Evolutionary conservation across 352 stramenopile species (phyloP).

Genomic region (Thraustochytrium striatum): DNA sequence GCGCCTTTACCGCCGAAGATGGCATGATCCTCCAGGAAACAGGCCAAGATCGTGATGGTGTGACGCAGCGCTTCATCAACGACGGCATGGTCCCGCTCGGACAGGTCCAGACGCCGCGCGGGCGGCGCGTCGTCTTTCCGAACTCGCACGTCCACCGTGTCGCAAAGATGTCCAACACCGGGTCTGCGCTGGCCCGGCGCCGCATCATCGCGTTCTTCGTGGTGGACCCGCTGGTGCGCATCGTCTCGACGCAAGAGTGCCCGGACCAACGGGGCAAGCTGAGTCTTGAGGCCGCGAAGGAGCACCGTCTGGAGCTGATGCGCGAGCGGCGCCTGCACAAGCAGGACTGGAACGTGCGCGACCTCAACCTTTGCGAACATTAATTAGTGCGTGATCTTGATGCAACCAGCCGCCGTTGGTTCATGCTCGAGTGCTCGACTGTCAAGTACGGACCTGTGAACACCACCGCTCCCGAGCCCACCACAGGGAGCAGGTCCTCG

Average conservation of each 20-base stretch:
- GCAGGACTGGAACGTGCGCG: slow-evolving; percentile 48
- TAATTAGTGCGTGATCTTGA: too few relatives aligned
- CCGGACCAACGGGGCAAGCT: slow-evolving; percentile 39
- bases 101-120: neutral
- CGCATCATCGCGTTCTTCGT: slow-evolving; percentile 51
- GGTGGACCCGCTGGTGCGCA: slow-evolving; percentile 44
- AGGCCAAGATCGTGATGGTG: too few relatives aligned
- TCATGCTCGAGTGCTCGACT: too few relatives aligned
- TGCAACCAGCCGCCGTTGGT: too few relatives aligned
- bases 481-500: too few relatives aligned
- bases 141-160: slow-evolving; percentile 13
- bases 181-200: neutral
- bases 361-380: slow-evolving; percentile 23
- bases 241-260: slow-evolving; percentile 50
- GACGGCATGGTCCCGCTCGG: neutral
- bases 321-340: slow-evolving; percentile 40
- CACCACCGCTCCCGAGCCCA: too few relatives aligned
- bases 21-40: too few relatives aligned
- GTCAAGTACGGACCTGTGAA: too few relatives aligned
- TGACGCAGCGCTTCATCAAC: neutral
- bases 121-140: slow-evolving; percentile 10
- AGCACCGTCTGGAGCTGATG: slow-evolving; percentile 47
- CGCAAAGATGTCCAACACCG: neutral
- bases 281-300: slow-evolving; percentile 19
- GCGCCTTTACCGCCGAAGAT: slow-evolving; percentile 16